A percentile compares a stretch with the other conserved stretches of the same genome.
Evolutionary conservation across 1,284 basidiomycete genomes (phyloP).

Genomic region (Omphalotus olearius): DNA sequence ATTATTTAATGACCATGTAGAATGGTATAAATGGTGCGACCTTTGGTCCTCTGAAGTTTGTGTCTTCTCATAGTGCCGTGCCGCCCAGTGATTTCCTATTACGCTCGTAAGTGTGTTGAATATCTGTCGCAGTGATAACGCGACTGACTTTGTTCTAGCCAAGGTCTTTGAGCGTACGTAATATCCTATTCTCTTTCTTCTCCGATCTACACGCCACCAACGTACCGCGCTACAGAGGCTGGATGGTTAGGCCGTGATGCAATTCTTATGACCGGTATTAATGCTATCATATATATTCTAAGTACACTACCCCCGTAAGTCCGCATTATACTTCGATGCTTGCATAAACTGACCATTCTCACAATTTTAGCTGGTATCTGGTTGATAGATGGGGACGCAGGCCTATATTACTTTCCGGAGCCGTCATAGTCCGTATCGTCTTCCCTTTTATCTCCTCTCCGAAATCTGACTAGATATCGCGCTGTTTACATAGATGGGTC

Average conservation of each 20-base stretch:
- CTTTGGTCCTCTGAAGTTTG: background rate
- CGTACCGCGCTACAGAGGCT: slow-evolving; percentile 55
- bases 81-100: slow-evolving; percentile 94
- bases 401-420: slow-evolving; percentile 85
- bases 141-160: slow-evolving; percentile 33
- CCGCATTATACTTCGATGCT: slow-evolving; percentile 9
- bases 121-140: slow-evolving; percentile 1
- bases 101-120: slow-evolving; percentile 67
- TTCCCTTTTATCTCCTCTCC: too few species aligned
- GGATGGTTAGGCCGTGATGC: slow-evolving; percentile 97
- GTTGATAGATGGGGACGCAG: slow-evolving; percentile 92
- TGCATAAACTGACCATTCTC: slow-evolving; percentile 4
- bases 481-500: slow-evolving; percentile 57
- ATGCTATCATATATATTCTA: slow-evolving; percentile 82
- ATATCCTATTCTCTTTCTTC: slow-evolving; percentile 14
- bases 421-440: slow-evolving; percentile 65
- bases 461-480: background rate
- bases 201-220: too few species aligned
- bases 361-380: slow-evolving; percentile 77
- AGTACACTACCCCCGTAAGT: slow-evolving; percentile 79
- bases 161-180: slow-evolving; percentile 83
- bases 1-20: slow-evolving; percentile 32
- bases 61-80: background rate
- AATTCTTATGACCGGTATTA: slow-evolving; percentile 96
- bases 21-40: slow-evolving; percentile 84